Conservation (phyloP, 2,329 filamentous ascomycete genomes). For the Botryotinia calthae region DNA sequence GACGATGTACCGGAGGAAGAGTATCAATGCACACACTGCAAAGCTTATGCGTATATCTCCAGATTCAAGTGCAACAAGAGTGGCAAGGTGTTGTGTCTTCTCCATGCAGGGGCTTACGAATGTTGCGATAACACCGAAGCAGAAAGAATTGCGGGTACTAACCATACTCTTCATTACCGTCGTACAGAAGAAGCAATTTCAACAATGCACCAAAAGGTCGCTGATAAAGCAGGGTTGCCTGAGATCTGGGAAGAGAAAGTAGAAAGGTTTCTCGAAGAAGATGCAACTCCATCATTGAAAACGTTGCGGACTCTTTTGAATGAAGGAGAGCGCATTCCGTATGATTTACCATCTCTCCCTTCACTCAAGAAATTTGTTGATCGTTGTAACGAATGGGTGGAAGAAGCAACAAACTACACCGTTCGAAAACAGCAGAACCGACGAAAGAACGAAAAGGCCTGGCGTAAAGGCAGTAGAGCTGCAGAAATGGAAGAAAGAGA, state of each 20-base stretch:
- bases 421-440: slow-evolving; percentile 97
- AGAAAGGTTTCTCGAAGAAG: slow-evolving; percentile 78
- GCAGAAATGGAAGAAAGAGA: slow-evolving; percentile 81
- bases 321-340: slow-evolving; percentile 95
- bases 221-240: slow-evolving; percentile 81
- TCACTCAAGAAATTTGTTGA: slow-evolving; percentile 88
- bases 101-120: slow-evolving; percentile 75
- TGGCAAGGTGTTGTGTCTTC: slow-evolving; percentile 77
- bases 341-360: slow-evolving; percentile 77
- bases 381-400: slow-evolving; percentile 95
- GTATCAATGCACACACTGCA: slow-evolving; percentile 88
- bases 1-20: slow-evolving; percentile 84
- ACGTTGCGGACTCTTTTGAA: slow-evolving; percentile 76
- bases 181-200: slow-evolving; percentile 70
- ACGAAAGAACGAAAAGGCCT: slow-evolving; percentile 87
- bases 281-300: slow-evolving; percentile 81
- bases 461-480: slow-evolving; percentile 72
- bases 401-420: slow-evolving; percentile 94
- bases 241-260: slow-evolving; percentile 91
- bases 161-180: slow-evolving; percentile 75
- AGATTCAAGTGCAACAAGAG: slow-evolving; percentile 82
- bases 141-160: slow-evolving; percentile 65
- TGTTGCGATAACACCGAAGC: slow-evolving; percentile 71
- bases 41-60: slow-evolving; percentile 86
- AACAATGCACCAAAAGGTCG: slow-evolving; percentile 67